Conservation (phyloP, 495 filamentous ascomycete genomes). For the Oidiodendron maius region DNA sequence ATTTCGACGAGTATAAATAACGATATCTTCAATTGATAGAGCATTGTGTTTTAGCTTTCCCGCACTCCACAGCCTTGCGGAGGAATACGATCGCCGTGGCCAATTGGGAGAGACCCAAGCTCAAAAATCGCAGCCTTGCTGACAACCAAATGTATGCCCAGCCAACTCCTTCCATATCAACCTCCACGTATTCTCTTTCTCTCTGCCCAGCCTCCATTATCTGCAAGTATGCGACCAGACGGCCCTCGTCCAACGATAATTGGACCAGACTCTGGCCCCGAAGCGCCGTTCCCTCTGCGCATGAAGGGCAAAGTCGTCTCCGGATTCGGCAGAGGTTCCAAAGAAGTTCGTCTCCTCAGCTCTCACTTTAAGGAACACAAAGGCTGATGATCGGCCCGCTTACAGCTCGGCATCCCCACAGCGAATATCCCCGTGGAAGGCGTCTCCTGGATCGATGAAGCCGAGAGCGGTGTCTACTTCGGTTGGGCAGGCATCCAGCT, state of each 20-base stretch:
- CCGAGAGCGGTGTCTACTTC: slow-evolving; percentile 82
- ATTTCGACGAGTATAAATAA: background rate
- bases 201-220: background rate
- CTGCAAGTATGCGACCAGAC: slow-evolving; percentile 8
- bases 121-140: background rate
- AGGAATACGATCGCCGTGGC: too few relatives aligned
- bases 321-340: slow-evolving; percentile 90
- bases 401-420: slow-evolving; percentile 85
- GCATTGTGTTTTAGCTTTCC: too few relatives aligned
- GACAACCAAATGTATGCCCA: background rate
- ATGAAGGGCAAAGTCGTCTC: slow-evolving; percentile 81
- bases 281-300: slow-evolving; percentile 71
- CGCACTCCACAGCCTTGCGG: too few relatives aligned
- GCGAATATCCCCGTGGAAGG: slow-evolving; percentile 89
- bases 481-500: slow-evolving; percentile 72
- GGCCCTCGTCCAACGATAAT: slow-evolving; percentile 52
- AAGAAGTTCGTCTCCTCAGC: slow-evolving; percentile 49
- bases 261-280: slow-evolving; percentile 65
- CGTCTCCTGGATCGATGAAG: slow-evolving; percentile 62
- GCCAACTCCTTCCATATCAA: background rate
- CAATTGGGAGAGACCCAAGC: background rate
- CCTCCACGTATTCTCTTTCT: background rate
- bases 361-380: too few relatives aligned
- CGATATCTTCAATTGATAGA: too few relatives aligned
- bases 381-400: too few relatives aligned